Conservation (phyloP, 2,329 filamentous ascomycete species). For the Sporothrix pseudoabietina region DNA sequence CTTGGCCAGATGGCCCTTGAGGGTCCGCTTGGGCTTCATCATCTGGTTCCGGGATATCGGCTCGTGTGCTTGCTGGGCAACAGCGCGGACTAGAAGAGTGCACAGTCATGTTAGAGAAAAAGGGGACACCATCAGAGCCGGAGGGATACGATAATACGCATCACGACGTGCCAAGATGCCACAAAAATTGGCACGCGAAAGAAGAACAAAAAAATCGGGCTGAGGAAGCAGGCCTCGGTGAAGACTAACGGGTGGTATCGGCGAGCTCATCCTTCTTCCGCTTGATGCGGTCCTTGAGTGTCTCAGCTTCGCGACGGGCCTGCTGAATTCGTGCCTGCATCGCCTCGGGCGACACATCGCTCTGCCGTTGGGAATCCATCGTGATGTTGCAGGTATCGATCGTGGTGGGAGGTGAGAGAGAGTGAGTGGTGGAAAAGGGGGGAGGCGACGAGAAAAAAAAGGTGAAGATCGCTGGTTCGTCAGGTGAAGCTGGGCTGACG, state of each 20-base stretch:
- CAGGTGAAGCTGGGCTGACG: constrained; percentile 19
- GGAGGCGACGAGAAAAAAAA: constrained; percentile 2
- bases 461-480: constrained; percentile 21
- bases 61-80: constrained; percentile 90
- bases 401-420: neutral
- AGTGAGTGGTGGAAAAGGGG: constrained; percentile 26
- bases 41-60: constrained; percentile 83
- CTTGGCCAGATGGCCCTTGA: constrained; percentile 98
- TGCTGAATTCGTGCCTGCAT: constrained; percentile 94
- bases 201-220: constrained; percentile 30
- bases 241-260: constrained; percentile 87
- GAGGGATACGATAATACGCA: neutral
- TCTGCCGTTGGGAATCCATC: constrained; percentile 61
- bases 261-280: constrained; percentile 99
- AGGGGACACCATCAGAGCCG: constrained; percentile 27
- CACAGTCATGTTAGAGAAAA: constrained; percentile 30
- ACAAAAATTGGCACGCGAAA: neutral
- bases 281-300: constrained; percentile 97
- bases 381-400: constrained; percentile 34
- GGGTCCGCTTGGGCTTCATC: constrained; percentile 95
- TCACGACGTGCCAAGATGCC: neutral
- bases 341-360: constrained; percentile 69
- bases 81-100: constrained; percentile 72
- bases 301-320: constrained; percentile 95
- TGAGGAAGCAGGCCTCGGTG: neutral